Evolutionary conservation across 768 basidiomycete species (phyloP), one percentile per base, ranked within the genome.

Genomic region (Peribolospora kevripleyi): DNA sequence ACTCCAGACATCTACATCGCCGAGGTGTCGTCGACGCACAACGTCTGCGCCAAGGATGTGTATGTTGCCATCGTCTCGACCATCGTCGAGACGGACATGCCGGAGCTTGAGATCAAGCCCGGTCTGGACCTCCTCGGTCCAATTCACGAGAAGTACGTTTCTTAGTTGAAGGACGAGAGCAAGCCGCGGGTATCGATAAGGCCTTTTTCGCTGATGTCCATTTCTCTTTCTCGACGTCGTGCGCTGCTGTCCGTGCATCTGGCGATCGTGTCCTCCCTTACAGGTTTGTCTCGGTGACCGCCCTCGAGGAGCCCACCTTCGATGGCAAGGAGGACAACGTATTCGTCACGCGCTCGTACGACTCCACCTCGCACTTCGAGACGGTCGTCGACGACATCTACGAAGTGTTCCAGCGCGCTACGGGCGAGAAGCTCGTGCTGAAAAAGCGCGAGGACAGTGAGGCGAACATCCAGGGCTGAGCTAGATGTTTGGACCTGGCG

Each of bases 321-420:
- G 69, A 76, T 46, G 93, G 93, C 55, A 65, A 75, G 58, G 69
- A 72, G 48, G 90, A 98, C 72, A 83, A 86, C 66, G 84, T 98
- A 66, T 98, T 84, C 73, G 80, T 98, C 71, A 98, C 93, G 54
- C 82, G 82, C 54, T 93, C 88, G 11, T 98, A 97, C 70, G 93
- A 98, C 66, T 91, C 93, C 6, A 95, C 93, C 8, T 88, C 85
- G 39, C 93, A 98, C 71, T 97, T 98, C 67, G 93, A 98, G 74
- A 64, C 63, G 7, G 90, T 97, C 50, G 86, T 91, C 37, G 87
- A 95, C 52, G 91, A 98, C 57, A 93, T 98, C 43, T 81, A 82
- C 58, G 84, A 95, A 68, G 85, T 97, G 46, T 98, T 87, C 86
- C 79, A 81, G 72, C 75, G 90, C 54, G 78, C 91, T 53, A 73